phyloP scores from a whole-genome alignment of 208 protist genomes.

The Acanthamoeba healyi region DNA sequence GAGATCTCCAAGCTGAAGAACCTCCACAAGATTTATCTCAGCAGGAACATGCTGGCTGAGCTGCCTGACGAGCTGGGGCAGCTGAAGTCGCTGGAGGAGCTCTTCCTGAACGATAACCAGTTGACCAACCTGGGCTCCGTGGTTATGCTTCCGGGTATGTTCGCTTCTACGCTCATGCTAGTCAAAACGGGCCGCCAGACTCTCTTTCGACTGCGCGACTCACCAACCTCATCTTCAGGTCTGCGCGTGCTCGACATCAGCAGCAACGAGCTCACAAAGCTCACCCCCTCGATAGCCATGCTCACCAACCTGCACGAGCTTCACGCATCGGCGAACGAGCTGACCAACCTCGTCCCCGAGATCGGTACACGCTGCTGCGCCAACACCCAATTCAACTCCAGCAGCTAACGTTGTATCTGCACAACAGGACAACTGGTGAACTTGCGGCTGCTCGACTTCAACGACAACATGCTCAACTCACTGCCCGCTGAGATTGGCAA shows the following conservation, averaged over 20 bases:
- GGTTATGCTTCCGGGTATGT: slow-evolving; percentile 36
- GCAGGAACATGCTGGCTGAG: slow-evolving; percentile 71
- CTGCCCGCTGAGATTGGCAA: slow-evolving; percentile 74
- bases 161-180: not conserved
- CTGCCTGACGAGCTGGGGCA: slow-evolving; percentile 66
- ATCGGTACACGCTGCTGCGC: slow-evolving; percentile 22
- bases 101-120: slow-evolving; percentile 81
- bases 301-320: slow-evolving; percentile 79
- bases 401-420: no score
- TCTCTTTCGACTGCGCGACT: not conserved
- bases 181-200: slow-evolving; percentile 31
- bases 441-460: slow-evolving; percentile 77
- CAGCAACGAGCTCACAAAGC: slow-evolving; percentile 72
- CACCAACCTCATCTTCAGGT: not conserved
- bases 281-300: slow-evolving; percentile 12
- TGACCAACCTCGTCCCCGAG: slow-evolving; percentile 71
- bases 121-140: slow-evolving; percentile 50
- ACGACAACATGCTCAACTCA: slow-evolving; percentile 72
- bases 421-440: slow-evolving; percentile 5
- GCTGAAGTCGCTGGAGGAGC: slow-evolving; percentile 73
- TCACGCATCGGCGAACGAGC: slow-evolving; percentile 78
- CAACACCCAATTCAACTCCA: no score
- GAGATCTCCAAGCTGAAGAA: slow-evolving; percentile 72
- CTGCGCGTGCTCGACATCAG: slow-evolving; percentile 76
- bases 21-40: slow-evolving; percentile 80